phyloP scores from a whole-genome alignment of 2,329 filamentous ascomycete genomes.

The Canariomyces notabilis region DNA sequence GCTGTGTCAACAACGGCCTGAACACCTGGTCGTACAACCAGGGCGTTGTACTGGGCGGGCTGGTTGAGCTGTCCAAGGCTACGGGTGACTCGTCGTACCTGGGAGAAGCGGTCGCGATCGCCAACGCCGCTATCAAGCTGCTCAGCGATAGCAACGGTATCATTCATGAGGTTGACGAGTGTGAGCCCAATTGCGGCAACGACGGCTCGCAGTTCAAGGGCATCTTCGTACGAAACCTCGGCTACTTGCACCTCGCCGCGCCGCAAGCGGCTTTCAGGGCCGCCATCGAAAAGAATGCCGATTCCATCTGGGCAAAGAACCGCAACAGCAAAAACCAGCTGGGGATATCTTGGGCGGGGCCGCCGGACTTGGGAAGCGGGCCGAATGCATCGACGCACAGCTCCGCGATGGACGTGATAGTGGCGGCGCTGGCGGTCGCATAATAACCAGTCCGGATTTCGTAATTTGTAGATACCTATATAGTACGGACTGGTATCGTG shows the following conservation, averaged over 20 bases:
- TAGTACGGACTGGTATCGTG: too few species aligned
- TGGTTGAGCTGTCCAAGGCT: constrained; percentile 46
- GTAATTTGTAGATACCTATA: too few species aligned
- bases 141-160: constrained; percentile 41
- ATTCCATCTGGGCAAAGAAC: constrained; percentile 59
- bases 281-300: constrained; percentile 58
- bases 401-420: constrained; percentile 61
- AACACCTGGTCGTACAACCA: constrained; percentile 52
- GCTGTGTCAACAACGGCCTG: constrained; percentile 44
- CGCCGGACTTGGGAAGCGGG: constrained; percentile 36
- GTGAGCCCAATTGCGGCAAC: constrained; percentile 46
- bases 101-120: constrained; percentile 42
- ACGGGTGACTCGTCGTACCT: constrained; percentile 37
- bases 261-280: constrained; percentile 45
- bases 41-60: constrained; percentile 48
- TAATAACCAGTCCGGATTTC: too few species aligned
- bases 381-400: constrained; percentile 57
- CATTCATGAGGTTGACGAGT: constrained; percentile 43
- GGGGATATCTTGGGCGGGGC: constrained; percentile 62
- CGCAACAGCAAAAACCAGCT: constrained; percentile 45
- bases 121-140: constrained; percentile 44
- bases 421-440: constrained; percentile 52
- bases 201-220: constrained; percentile 65
- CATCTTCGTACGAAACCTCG: constrained; percentile 60
- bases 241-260: constrained; percentile 47